A percentile compares a stretch with the other conserved stretches of the same genome.
Evolutionary conservation across 345 rosid species (phyloP).

Genomic region (Camelina sativa): DNA sequence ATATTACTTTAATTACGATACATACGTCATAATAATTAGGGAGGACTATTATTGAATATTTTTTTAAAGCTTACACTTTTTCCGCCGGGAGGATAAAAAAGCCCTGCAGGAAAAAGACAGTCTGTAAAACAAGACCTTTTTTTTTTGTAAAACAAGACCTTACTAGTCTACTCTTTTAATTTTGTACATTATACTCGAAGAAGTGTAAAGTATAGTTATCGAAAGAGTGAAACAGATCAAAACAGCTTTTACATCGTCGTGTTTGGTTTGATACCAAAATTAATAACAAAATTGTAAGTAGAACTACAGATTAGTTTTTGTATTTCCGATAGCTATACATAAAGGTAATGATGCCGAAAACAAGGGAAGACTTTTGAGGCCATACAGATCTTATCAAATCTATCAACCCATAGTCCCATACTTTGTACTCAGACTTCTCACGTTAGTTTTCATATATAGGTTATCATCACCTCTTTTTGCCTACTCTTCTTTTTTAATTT

Average conservation of each 20-base stretch:
- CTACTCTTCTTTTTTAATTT: background rate
- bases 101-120: too few species aligned
- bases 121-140: too few species aligned
- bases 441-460: slow-evolving; percentile 13
- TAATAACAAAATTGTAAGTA: background rate
- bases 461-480: slow-evolving; percentile 16
- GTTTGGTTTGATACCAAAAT: too few species aligned
- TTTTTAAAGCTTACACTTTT: too few species aligned
- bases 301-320: background rate
- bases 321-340: background rate
- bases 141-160: too few species aligned
- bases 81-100: too few species aligned
- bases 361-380: background rate
- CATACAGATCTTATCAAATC: slow-evolving; percentile 7
- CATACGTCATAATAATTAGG: too few species aligned
- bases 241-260: background rate
- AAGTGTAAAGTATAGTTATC: background rate
- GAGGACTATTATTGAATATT: too few species aligned
- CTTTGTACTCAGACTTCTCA: slow-evolving; percentile 9
- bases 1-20: too few species aligned
- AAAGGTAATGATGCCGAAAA: slow-evolving; percentile 19
- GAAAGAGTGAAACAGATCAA: background rate
- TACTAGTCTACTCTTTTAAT: too few species aligned
- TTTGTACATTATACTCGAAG: too few species aligned
- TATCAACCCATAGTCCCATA: slow-evolving; percentile 5